Conservation (phyloP, 345 rosid genomes). For the Brassica cretica region DNA sequence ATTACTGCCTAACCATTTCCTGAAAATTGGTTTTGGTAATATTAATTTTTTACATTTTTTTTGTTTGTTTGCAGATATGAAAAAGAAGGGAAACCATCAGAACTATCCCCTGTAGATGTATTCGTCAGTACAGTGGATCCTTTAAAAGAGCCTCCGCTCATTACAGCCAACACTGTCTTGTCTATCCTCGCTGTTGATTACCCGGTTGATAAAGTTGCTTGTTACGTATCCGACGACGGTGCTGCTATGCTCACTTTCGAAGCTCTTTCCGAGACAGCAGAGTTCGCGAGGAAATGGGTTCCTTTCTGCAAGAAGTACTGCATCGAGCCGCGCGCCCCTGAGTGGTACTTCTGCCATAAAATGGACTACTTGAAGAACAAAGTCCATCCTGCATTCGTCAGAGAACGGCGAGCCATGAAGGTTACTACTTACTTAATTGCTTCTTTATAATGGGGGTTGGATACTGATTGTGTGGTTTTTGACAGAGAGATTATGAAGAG, state of each 20-base stretch:
- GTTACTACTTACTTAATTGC: conserved; percentile 39
- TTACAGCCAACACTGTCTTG: conserved; percentile 96
- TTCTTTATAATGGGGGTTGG: not conserved
- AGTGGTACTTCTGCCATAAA: conserved; percentile 94
- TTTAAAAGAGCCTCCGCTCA: conserved; percentile 92
- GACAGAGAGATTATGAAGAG: conserved; percentile 98
- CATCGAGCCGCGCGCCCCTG: conserved; percentile 98
- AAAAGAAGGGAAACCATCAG: conserved; percentile 93
- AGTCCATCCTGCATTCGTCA: conserved; percentile 90
- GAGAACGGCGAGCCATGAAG: conserved; percentile 98
- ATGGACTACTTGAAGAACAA: conserved; percentile 93
- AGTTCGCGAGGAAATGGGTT: conserved; percentile 97
- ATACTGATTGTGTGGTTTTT: conserved; percentile 22
- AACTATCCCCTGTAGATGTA: conserved; percentile 71
- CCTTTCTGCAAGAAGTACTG: conserved; percentile 91
- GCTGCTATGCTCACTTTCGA: conserved; percentile 99
- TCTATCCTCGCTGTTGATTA: conserved; percentile 97
- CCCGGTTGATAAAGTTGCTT: conserved; percentile 90
- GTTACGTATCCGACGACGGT: conserved; percentile 99
- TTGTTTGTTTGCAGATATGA: conserved; percentile 64
- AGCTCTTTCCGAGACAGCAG: conserved; percentile 97
- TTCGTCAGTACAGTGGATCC: conserved; percentile 99
- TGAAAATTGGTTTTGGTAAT: not conserved
- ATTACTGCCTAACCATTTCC: no score
- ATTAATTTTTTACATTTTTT: not conserved